Evolutionary conservation across 2,329 filamentous ascomycete species (phyloP).

Genomic region (Camillea tinctor): DNA sequence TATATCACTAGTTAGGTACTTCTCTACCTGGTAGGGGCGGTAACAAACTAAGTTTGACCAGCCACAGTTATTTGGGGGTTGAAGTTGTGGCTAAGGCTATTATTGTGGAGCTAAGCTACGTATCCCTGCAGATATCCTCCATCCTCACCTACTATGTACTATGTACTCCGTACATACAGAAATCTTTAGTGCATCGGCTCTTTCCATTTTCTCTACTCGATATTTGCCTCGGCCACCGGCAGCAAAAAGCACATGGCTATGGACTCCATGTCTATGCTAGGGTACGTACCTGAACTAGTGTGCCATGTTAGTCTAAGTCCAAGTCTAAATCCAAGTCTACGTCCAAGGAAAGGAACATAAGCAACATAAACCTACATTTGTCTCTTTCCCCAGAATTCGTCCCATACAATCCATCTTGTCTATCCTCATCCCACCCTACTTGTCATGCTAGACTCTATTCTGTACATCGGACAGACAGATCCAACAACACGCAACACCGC

Average conservation of each 20-base stretch:
- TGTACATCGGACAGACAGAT: neutral
- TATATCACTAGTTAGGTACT: too few species aligned
- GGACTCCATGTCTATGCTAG: too few species aligned
- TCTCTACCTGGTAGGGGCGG: too few species aligned
- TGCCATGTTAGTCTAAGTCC: neutral
- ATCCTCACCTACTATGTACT: neutral
- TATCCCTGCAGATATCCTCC: neutral
- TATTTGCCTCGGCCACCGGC: neutral
- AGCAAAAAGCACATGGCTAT: neutral
- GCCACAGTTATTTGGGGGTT: slow-evolving; percentile 26
- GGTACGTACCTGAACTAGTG: too few species aligned
- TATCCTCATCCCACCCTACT: neutral
- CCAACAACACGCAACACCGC: neutral
- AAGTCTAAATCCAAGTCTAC: too few species aligned
- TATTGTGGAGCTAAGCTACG: neutral
- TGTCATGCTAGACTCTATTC: neutral
- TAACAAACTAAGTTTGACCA: too few species aligned
- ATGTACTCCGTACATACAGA: neutral
- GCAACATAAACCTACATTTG: neutral
- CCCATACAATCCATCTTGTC: neutral
- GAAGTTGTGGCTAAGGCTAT: neutral
- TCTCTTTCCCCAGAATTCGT: neutral
- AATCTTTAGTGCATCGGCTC: neutral
- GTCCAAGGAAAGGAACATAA: too few species aligned
- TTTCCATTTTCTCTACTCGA: neutral